Evolutionary conservation across 176 grass and related monocot species (phyloP).

Genomic region (Microstegium vimineum): DNA sequence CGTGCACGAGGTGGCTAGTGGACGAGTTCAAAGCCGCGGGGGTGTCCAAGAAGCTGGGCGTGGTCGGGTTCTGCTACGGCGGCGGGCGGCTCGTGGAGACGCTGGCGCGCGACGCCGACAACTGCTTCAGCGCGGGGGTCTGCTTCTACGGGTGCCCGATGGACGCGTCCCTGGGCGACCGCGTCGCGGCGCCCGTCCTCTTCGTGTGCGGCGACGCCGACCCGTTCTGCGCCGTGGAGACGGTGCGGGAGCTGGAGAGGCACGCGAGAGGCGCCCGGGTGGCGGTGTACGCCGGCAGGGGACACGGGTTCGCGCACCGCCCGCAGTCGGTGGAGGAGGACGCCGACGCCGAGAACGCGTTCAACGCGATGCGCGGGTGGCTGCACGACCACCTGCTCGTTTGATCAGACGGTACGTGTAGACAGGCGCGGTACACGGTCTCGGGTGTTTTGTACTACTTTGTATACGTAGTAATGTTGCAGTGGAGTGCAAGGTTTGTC

Average conservation of each 20-base stretch:
- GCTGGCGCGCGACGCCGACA: slow-evolving; percentile 51
- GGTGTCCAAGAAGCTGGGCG: slow-evolving; percentile 64
- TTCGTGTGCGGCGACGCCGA: slow-evolving; percentile 80
- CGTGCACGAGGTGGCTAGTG: slow-evolving; percentile 60
- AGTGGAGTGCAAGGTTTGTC: background rate
- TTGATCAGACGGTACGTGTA: background rate
- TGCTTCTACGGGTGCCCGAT: slow-evolving; percentile 82
- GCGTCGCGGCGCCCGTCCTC: slow-evolving; percentile 51
- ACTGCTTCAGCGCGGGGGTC: slow-evolving; percentile 53
- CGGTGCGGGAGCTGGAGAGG: slow-evolving; percentile 59
- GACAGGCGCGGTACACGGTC: background rate
- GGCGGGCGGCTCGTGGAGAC: slow-evolving; percentile 59
- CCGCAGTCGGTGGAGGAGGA: slow-evolving; percentile 79
- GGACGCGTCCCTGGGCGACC: slow-evolving; percentile 47
- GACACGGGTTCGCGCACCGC: slow-evolving; percentile 71
- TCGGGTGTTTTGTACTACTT: background rate
- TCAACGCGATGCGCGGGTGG: slow-evolving; percentile 55
- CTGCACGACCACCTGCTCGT: slow-evolving; percentile 63
- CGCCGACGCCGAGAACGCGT: slow-evolving; percentile 79
- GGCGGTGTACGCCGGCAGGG: slow-evolving; percentile 60
- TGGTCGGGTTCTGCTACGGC: slow-evolving; percentile 86
- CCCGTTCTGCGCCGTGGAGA: slow-evolving; percentile 49
- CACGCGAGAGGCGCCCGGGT: slow-evolving; percentile 39
- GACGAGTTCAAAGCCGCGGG: slow-evolving; percentile 66
- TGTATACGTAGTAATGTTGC: background rate